Base-by-base conservation (phyloP, 2,329 filamentous ascomycete genomes). In the Verticillium klebahnii region DNA sequence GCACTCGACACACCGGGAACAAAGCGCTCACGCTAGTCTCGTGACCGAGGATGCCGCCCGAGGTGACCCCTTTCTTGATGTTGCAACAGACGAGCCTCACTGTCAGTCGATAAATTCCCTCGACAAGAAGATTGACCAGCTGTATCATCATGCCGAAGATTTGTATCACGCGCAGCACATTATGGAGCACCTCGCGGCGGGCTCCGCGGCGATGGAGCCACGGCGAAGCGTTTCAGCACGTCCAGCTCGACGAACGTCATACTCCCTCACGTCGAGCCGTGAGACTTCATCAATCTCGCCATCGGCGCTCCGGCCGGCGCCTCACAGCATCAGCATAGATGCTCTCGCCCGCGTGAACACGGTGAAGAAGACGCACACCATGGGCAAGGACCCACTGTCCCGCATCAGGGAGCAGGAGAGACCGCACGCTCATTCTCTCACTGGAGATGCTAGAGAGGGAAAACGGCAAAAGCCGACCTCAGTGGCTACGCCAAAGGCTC, bases 91-190 rank as follows among this genome's bases (percentile, higher is more conserved):
- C 23, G 34, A 25, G 23, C 57, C 37, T 2, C 57, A 58, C n/a
- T 58, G 57, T 25, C 25, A 58, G 23, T 58, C 57, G 25, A 58
- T 58, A 23, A 58, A 60, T 39, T 63, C 60, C 5, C 29, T 70
- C n/a, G 62, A 69, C 36, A 61, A 67, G 60, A 69, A 71, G 50
- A 70, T 75, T 55, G 68, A 72, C 58, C 65, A 69, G 50, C 64
- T 75, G 1, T 71, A 73, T 58, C 71, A 71, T 3, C 71, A 76
- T 63, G 70, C 72, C 8, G 65, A 74, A 45, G 71, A 73, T 29
- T 69, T 78, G 5, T 69, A 75, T 58, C 68, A 68, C 56, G 66
- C 70, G 19, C 69, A 71, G 34, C 75, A 77, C 62, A 73, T 74
- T 61, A 66, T 72, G 55, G 71, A 75, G 55, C 73, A 76, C 55